Evolutionary conservation across 805 yeast genomes (phyloP), one percentile per base, ranked within the genome.

Genomic region (Candida namnaoensis): DNA sequence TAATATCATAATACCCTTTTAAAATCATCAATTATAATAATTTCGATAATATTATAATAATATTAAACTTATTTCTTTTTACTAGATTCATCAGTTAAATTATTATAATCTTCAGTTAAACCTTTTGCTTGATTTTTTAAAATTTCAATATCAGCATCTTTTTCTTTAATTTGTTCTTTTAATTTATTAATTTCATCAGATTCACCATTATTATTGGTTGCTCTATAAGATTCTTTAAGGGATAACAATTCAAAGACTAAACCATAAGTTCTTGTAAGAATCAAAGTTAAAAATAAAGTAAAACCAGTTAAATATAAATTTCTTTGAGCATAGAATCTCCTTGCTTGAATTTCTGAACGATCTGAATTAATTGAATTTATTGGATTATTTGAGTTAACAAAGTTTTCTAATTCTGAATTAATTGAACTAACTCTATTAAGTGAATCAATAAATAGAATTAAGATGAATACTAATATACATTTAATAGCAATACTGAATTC

Each of bases 221-320:
- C 63, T 53, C 69, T 73, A 50, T 69, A 75, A 55, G 69, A 71
- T 55, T 76, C 88, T 71, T 79, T 83, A 53, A 79, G 73, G 44
- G 66, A 65, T 39, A 83, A 62, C 61, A 88, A 69, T 55, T 84
- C 93, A 38, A 80, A 80, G 28, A 87, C 95, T 49, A 88, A 70
- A 4, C 78, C 69, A 61, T 85, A 88, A 3, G 96, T 88, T 65
- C 97, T 76, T 56, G 82, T 80, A 50, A 90, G 78, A 40, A 88
- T 82, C 56, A 90, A 71, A 2, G 96, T 85, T 55, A 93, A 69
- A 61, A 93, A 93, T 60, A 93, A 74, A 2, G 98, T 88, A 65
- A 90, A 88, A 1, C 99, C 99, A 51, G 96, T 88, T 39, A 93
- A 72, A 55, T 93, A 93, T 82, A 88, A 78, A 70, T 93, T 93